These are phyloP conservation scores for Sclerotinia trifoliorum DNA, from an alignment of 2,329 filamentous ascomycete genomes.

Conservation along the genomic window DNA sequence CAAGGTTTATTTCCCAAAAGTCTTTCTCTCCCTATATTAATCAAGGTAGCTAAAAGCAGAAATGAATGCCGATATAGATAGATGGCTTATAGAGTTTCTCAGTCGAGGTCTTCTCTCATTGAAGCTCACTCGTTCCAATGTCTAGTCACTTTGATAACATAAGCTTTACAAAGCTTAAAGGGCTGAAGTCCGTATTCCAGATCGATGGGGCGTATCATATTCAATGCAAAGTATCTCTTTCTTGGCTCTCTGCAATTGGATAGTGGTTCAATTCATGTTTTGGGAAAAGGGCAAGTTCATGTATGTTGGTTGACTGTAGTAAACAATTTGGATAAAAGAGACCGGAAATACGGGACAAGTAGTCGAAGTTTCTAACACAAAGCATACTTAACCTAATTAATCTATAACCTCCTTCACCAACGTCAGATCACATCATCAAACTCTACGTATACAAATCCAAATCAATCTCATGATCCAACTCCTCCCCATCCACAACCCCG, in stretches of 20 bases:
- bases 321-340: neutral
- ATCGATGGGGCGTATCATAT: neutral
- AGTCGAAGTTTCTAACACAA: neutral
- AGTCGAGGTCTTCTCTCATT: neutral
- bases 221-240: neutral
- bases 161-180: neutral
- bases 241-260: neutral
- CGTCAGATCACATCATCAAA: neutral
- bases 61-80: neutral
- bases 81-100: neutral
- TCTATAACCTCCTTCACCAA: too few relatives aligned
- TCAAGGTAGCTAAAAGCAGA: neutral
- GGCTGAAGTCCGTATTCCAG: neutral
- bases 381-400: neutral
- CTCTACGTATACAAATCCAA: conserved; percentile 14
- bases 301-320: neutral
- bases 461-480: conserved; percentile 14
- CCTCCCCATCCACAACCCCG: neutral
- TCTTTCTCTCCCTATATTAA: neutral
- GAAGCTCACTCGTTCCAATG: neutral
- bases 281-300: neutral
- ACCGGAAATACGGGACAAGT: neutral
- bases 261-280: neutral
- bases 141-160: neutral
- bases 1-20: too few relatives aligned